These are phyloP conservation scores for Phragmites australis DNA, from an alignment of 176 grass and related monocot genomes.

Conservation along the genomic window DNA sequence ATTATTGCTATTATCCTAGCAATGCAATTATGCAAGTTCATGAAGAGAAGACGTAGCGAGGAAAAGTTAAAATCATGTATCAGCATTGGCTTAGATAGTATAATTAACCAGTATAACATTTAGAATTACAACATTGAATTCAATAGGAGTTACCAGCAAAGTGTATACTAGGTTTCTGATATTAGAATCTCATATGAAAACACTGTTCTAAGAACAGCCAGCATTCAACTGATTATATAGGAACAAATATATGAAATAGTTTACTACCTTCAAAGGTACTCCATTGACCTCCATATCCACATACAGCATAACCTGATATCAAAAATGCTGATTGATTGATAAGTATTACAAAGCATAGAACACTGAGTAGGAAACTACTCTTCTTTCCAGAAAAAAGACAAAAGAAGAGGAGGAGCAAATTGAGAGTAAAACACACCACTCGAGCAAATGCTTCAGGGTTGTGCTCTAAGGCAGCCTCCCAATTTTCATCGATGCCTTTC, in stretches of 20 bases:
- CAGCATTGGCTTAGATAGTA: not conserved
- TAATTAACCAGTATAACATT: not conserved
- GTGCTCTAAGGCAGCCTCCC: constrained; percentile 96
- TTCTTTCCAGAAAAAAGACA: not conserved
- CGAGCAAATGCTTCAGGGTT: constrained; percentile 98
- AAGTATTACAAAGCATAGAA: constrained; percentile 12
- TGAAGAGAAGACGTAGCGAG: not conserved
- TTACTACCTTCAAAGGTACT: constrained; percentile 90
- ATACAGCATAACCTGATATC: constrained; percentile 87
- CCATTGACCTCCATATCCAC: constrained; percentile 99
- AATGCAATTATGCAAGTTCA: not conserved
- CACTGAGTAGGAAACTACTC: constrained; percentile 15
- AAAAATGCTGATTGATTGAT: constrained; percentile 19
- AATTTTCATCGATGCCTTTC: constrained; percentile 99
- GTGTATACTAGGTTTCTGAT: constrained; percentile 12
- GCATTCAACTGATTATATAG: constrained; percentile 5
- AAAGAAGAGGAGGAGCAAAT: constrained; percentile 14
- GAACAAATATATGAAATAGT: constrained; percentile 20
- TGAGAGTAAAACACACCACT: constrained; percentile 67
- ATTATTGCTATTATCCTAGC: not conserved
- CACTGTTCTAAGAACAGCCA: constrained; percentile 17
- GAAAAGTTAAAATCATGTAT: constrained; percentile 8
- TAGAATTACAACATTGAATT: constrained; percentile 4
- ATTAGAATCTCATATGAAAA: constrained; percentile 6
- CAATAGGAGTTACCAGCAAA: not conserved